phyloP scores from a whole-genome alignment of 345 rosid genomes.

The Sonneratia caseolaris region DNA sequence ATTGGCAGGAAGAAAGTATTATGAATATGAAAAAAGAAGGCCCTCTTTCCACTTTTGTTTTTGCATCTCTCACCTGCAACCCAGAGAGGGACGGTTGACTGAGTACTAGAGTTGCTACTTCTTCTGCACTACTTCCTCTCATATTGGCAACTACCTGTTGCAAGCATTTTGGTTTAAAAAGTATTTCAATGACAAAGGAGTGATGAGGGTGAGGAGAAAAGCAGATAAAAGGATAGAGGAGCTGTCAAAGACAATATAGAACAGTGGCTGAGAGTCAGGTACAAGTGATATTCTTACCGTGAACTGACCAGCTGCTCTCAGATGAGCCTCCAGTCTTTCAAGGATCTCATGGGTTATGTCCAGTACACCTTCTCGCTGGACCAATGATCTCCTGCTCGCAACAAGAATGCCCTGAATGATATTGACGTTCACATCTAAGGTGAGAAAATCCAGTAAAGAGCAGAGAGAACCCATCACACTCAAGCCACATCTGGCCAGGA shows the following conservation, averaged over 20 bases:
- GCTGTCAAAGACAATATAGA: not conserved
- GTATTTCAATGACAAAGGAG: not conserved
- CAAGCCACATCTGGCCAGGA: not conserved
- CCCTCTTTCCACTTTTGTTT: not conserved
- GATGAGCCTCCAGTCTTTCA: slow-evolving; percentile 92
- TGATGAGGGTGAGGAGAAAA: not conserved
- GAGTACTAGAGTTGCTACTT: slow-evolving; percentile 73
- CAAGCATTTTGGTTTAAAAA: not conserved
- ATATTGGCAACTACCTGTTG: slow-evolving; percentile 83
- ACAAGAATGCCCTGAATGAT: slow-evolving; percentile 68
- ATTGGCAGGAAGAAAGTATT: not conserved
- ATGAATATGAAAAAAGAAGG: not conserved
- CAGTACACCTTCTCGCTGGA: slow-evolving; percentile 52
- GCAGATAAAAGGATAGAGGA: not conserved
- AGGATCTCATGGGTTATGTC: slow-evolving; percentile 74
- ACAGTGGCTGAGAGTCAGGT: not conserved
- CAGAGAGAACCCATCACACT: not conserved
- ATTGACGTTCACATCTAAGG: slow-evolving; percentile 9
- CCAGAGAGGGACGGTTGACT: slow-evolving; percentile 79
- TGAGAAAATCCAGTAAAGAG: slow-evolving; percentile 6
- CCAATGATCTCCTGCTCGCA: slow-evolving; percentile 72
- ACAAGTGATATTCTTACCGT: slow-evolving; percentile 26
- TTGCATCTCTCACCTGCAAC: slow-evolving; percentile 49
- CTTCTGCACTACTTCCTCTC: slow-evolving; percentile 75
- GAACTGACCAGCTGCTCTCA: slow-evolving; percentile 81